phyloP scores from a whole-genome alignment of 2,329 filamentous ascomycete species.

The Alternaria tenuissima region DNA sequence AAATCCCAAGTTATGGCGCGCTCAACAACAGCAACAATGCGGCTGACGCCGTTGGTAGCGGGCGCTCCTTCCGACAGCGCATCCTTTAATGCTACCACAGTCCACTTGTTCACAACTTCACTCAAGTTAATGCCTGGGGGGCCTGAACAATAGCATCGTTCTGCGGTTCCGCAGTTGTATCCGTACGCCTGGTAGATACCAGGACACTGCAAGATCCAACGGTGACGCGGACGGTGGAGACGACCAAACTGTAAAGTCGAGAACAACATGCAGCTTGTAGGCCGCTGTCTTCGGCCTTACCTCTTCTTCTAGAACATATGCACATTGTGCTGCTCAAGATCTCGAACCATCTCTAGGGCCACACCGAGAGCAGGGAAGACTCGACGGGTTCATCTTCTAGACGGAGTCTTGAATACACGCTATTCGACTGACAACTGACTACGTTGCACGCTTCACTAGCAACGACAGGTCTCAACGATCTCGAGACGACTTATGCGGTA shows the following conservation, averaged over 20 bases:
- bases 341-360: conserved; percentile 3
- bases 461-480: conserved; percentile 4
- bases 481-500: background rate
- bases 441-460: background rate
- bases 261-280: conserved; percentile 3
- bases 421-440: background rate
- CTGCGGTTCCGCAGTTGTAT: conserved; percentile 9
- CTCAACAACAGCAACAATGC: conserved; percentile 17
- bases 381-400: background rate
- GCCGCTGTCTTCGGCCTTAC: conserved; percentile 1
- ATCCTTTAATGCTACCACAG: background rate
- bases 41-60: conserved; percentile 3
- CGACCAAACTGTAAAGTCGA: background rate
- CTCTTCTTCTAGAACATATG: conserved; percentile 10
- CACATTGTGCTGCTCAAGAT: conserved; percentile 1
- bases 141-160: background rate
- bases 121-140: background rate
- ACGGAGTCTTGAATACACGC: background rate
- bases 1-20: conserved; percentile 3
- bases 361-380: background rate
- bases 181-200: conserved; percentile 5
- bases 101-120: background rate
- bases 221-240: conserved; percentile 14
- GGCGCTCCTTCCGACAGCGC: background rate
- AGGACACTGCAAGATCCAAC: conserved; percentile 7